phyloP scores from a whole-genome alignment of 2,329 filamentous ascomycete species.

The Diaporthe citrichinensis region DNA sequence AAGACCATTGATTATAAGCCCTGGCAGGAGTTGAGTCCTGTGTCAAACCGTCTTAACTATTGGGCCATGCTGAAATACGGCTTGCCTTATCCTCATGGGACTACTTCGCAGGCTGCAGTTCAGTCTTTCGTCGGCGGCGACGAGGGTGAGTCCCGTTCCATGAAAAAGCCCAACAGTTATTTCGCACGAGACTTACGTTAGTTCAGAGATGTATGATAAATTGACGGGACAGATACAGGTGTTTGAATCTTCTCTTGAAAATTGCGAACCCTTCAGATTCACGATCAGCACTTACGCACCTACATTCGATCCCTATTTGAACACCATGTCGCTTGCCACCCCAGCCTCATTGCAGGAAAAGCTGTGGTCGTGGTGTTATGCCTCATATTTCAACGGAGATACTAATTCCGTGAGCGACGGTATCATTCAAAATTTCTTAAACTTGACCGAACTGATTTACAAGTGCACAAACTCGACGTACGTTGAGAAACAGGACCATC shows the following conservation, averaged over 20 bases:
- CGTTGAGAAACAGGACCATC: background rate
- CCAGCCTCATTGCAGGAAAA: background rate
- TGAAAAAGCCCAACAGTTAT: no score
- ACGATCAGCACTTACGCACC: background rate
- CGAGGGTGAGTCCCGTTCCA: background rate
- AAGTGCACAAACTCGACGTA: background rate
- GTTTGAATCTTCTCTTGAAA: background rate
- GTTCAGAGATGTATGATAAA: fast-evolving
- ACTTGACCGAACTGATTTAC: background rate
- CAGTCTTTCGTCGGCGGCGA: background rate
- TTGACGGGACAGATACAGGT: background rate
- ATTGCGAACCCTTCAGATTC: background rate
- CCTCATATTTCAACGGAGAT: no score
- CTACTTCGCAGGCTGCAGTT: background rate
- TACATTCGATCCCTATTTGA: no score
- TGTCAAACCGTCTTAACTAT: background rate
- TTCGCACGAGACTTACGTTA: no score
- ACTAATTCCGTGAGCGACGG: background rate
- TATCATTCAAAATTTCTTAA: background rate
- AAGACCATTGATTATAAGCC: background rate
- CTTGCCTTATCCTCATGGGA: background rate
- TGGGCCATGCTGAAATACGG: background rate
- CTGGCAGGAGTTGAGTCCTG: no score
- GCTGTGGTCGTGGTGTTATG: background rate
- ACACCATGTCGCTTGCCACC: no score